Conservation (phyloP, 2,329 filamentous ascomycete species). For the Trichothecium roseum region DNA sequence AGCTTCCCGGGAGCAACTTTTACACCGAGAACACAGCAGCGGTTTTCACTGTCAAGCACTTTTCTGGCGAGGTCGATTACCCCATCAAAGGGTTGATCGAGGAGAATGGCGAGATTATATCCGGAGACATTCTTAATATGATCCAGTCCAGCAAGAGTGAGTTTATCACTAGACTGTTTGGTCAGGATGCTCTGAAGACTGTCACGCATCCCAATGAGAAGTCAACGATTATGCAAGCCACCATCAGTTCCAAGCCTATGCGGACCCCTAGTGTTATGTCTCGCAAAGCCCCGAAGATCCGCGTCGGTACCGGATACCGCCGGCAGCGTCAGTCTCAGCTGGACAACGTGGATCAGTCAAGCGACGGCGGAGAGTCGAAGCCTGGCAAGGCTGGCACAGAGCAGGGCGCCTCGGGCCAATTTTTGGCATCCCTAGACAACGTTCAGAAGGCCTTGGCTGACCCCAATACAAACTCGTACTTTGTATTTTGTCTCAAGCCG, state of each 20-base stretch:
- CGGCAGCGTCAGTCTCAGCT: conserved; percentile 30
- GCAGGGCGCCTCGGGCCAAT: conserved; percentile 87
- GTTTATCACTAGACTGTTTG: conserved; percentile 84
- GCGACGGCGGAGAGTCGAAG: conserved; percentile 34
- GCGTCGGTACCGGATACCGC: conserved; percentile 20
- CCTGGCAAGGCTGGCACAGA: conserved; percentile 40
- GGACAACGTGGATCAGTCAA: conserved; percentile 37
- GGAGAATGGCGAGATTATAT: conserved; percentile 93
- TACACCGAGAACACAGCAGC: conserved; percentile 70
- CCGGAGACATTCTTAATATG: conserved; percentile 89
- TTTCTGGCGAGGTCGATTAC: conserved; percentile 94
- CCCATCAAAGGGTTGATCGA: conserved; percentile 78
- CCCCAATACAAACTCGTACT: conserved; percentile 83
- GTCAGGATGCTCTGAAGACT: conserved; percentile 89
- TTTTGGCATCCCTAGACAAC: conserved; percentile 78
- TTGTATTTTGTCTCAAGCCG: conserved; percentile 93
- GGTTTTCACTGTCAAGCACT: conserved; percentile 86
- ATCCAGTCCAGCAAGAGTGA: conserved; percentile 80
- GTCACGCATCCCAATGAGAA: conserved; percentile 88
- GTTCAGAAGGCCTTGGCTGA: conserved; percentile 79
- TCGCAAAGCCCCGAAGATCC: conserved; percentile 48
- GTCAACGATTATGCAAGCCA: conserved; percentile 86
- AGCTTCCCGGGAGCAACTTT: conserved; percentile 83
- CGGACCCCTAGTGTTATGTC: conserved; percentile 88
- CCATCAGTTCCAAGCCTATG: conserved; percentile 89